phyloP scores from a whole-genome alignment of 257 asterid species.

The Solanum commersonii region DNA sequence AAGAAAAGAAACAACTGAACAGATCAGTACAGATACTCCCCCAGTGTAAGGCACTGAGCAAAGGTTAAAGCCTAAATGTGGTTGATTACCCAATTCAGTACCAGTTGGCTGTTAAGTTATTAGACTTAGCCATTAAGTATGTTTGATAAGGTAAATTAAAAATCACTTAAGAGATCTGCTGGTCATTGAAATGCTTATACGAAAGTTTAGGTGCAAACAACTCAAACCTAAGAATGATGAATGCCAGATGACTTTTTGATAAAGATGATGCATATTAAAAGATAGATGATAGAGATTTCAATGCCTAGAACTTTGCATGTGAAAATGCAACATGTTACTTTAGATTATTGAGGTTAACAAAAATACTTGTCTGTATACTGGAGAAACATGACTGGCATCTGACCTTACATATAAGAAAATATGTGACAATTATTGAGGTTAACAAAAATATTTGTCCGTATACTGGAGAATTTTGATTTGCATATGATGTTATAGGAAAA shows the following conservation, averaged over 20 bases:
- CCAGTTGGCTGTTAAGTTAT: not conserved
- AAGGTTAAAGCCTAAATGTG: not conserved
- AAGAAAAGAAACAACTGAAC: not conserved
- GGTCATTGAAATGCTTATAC: not conserved
- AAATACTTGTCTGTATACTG: not conserved
- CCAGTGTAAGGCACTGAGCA: not conserved
- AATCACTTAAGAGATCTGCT: not conserved
- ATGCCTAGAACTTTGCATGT: not conserved
- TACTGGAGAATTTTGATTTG: not conserved
- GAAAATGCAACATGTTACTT: not conserved
- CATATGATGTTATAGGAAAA: not conserved
- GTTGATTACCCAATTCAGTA: not conserved
- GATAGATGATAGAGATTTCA: not conserved
- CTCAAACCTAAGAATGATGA: not conserved
- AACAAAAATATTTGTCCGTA: not conserved
- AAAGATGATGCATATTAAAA: not conserved
- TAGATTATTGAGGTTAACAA: not conserved
- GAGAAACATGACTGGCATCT: not conserved
- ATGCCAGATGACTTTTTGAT: not conserved
- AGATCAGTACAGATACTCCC: not conserved
- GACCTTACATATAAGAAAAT: not conserved
- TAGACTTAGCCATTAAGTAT: not conserved
- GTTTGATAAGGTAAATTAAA: not conserved
- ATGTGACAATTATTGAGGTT: not conserved
- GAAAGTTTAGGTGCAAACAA: not conserved